These are phyloP conservation scores for Cyclotella cryptica DNA, from an alignment of 108 stramenopile species.

Conservation along the genomic window DNA sequence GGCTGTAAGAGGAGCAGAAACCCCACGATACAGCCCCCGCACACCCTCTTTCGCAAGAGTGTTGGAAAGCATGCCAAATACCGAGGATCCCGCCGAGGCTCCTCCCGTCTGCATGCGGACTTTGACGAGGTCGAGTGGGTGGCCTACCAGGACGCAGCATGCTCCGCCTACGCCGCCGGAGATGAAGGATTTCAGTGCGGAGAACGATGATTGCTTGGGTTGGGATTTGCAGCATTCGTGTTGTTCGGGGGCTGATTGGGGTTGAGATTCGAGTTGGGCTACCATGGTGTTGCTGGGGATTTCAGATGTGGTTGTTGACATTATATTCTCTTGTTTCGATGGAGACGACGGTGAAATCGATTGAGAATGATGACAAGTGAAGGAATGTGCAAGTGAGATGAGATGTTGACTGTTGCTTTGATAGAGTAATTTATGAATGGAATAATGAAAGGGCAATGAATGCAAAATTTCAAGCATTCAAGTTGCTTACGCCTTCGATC, in stretches of 20 bases:
- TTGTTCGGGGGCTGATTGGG: constrained; percentile 9
- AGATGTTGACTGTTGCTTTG: not conserved
- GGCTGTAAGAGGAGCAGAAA: constrained; percentile 86
- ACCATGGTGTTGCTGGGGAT: constrained; percentile 22
- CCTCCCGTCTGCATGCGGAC: constrained; percentile 74
- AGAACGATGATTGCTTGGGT: not conserved
- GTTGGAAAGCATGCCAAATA: constrained; percentile 68
- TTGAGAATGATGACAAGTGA: not conserved
- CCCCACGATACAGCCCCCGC: constrained; percentile 85
- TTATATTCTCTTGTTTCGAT: not conserved
- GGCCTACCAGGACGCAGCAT: constrained; percentile 75
- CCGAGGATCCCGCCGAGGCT: constrained; percentile 43
- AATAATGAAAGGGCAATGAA: not conserved
- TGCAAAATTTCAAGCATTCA: not conserved
- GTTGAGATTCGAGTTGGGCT: constrained; percentile 26
- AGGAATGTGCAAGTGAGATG: not conserved
- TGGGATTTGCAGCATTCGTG: constrained; percentile 17
- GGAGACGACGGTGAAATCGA: not conserved
- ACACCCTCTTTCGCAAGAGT: constrained; percentile 77
- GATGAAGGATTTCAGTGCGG: constrained; percentile 73
- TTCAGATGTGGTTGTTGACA: constrained; percentile 38
- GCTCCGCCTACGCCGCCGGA: constrained; percentile 84
- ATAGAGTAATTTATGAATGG: constrained; percentile 4
- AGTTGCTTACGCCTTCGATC: not conserved
- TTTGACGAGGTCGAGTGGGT: constrained; percentile 82